phyloP scores from a whole-genome alignment of 352 stramenopile species.

The Pythium brachiatum region DNA sequence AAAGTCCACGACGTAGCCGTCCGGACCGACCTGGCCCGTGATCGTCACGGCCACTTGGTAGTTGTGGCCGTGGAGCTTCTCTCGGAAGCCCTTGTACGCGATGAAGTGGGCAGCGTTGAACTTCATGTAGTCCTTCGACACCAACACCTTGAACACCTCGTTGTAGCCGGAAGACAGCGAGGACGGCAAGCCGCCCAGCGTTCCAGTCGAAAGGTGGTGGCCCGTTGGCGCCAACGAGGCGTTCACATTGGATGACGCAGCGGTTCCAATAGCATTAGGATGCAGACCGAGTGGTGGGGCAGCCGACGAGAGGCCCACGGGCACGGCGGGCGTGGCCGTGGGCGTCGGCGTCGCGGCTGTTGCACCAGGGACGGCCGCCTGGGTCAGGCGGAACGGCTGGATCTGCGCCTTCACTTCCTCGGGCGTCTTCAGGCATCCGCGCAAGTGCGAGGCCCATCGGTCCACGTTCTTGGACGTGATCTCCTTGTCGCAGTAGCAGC shows the following conservation, averaged over 20 bases:
- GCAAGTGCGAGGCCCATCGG: slow-evolving; percentile 78
- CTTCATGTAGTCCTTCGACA: slow-evolving; percentile 91
- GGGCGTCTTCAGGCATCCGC: slow-evolving; percentile 69
- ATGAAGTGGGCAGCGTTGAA: slow-evolving; percentile 90
- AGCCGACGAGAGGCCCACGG: slow-evolving; percentile 15
- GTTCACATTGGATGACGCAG: slow-evolving; percentile 5
- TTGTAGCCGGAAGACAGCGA: slow-evolving; percentile 40
- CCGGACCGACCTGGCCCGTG: slow-evolving; percentile 76
- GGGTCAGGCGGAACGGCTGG: slow-evolving; percentile 43
- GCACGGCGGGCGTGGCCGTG: slow-evolving; percentile 15
- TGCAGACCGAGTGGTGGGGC: slow-evolving; percentile 24
- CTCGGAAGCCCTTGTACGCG: slow-evolving; percentile 92
- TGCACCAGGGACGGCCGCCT: slow-evolving; percentile 17
- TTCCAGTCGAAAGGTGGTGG: slow-evolving; percentile 17
- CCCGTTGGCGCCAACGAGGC: slow-evolving; percentile 6
- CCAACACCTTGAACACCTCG: slow-evolving; percentile 86
- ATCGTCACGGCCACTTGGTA: slow-evolving; percentile 94
- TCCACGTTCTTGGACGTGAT: slow-evolving; percentile 84
- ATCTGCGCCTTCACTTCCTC: slow-evolving; percentile 80
- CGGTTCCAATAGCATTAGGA: slow-evolving; percentile 3
- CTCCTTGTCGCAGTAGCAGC: slow-evolving; percentile 82
- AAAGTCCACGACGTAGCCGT: slow-evolving; percentile 98
- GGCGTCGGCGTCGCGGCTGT: slow-evolving; percentile 5
- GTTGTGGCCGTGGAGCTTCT: slow-evolving; percentile 97
- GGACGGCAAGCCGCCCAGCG: slow-evolving; percentile 21